Base-by-base conservation (phyloP, 169 alveolate species). In the Cryptosporidium felis region DNA sequence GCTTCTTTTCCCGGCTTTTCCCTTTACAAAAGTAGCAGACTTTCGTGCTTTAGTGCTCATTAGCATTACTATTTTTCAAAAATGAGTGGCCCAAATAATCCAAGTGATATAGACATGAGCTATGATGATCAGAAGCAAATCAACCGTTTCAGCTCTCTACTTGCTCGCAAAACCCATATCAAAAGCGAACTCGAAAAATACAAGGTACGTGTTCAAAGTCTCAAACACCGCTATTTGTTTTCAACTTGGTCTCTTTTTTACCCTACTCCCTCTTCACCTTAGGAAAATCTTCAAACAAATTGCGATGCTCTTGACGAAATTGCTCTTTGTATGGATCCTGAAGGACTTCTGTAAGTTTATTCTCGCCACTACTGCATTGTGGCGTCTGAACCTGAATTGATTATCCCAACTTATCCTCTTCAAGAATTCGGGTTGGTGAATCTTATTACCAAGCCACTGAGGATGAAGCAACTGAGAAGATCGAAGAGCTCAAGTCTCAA, bases 91-190 rank as follows among this genome's bases (percentile, higher is more conserved):
- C 42, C 30, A 18, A 28, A 26, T 2, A 74, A 36, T 18, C 9
- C 60, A n/a, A 74, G 59, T 18, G 85, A 56, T 32, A 51, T 74
- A 26, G 41, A 74, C 41, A 53, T 74, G 65, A 53, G 18, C 21
- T 74, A 74, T 74, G 85, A 74, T 1, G 85, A 74, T 21, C 85
- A 74, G 34, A 74, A 74, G 26, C 74, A 74, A 41, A 74, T 74
- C 14, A 74, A 74, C 16, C 60, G 60, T 14, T 74, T 74, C 32
- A 74, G 85, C 21, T 49, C 85, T 5, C 34, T 74, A 16, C 36
- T 74, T 53, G 14, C 46, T 9, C 49, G 67, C 4, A 74, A 74
- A 28, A 49, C 21, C 4, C 60, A 49, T n/a, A 6, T 74, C 0
- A 53, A 32, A 23, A n/a, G 60, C 14, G 67, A 74, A 12, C 56